A percentile compares a stretch with the other conserved stretches of the same genome.
phyloP scores from a whole-genome alignment of 2,329 filamentous ascomycete genomes.

The Diaporthe nobilis region DNA sequence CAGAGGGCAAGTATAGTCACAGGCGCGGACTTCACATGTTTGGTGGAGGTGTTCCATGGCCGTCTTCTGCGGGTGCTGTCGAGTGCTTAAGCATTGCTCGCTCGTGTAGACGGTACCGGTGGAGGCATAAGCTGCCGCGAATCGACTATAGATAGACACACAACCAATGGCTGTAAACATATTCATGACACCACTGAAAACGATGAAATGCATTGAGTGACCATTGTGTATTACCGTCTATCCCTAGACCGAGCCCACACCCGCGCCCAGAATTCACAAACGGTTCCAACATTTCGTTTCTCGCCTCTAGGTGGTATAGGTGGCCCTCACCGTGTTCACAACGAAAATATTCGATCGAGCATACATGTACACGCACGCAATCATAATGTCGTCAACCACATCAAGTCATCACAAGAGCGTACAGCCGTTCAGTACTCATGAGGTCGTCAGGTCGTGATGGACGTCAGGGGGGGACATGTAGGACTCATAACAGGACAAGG shows the following conservation, averaged over 20 bases:
- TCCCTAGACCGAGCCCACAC: neutral
- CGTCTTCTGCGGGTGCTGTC: neutral
- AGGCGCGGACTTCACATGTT: neutral
- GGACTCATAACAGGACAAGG: constrained; percentile 16
- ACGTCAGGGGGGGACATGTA: neutral
- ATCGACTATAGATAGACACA: neutral
- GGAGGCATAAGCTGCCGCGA: neutral
- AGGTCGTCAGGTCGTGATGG: neutral
- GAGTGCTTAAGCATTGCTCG: neutral
- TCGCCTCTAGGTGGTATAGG: neutral
- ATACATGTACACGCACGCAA: neutral
- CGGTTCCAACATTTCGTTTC: neutral
- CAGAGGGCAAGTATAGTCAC: neutral
- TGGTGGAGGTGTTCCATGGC: neutral
- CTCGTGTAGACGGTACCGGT: neutral
- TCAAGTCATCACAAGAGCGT: constrained; percentile 12
- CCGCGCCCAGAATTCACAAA: no score
- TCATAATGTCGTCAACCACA: constrained; percentile 10
- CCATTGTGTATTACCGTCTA: neutral
- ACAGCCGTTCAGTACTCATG: neutral
- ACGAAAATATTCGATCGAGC: neutral
- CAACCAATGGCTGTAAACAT: neutral
- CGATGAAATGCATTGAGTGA: neutral
- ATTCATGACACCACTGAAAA: neutral
- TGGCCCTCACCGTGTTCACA: neutral